Evolutionary conservation across 371 early-diverging fungal genomes (phyloP).

Genomic region (Mortierella sp.): DNA sequence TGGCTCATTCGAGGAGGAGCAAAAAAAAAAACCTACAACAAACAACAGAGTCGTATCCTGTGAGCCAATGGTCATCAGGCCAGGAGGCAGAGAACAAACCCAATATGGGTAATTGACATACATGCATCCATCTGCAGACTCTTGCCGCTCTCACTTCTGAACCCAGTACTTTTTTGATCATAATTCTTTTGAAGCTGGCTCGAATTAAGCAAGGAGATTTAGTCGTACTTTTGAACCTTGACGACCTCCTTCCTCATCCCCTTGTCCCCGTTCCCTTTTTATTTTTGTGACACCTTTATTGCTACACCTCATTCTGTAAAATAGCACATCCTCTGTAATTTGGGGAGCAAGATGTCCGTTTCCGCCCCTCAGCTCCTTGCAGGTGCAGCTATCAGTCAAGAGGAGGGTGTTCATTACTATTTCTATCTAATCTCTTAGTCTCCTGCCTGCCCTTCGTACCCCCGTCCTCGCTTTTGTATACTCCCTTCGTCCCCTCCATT

Average conservation of each 20-base stretch:
- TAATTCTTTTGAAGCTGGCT: neutral
- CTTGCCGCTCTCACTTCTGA: neutral
- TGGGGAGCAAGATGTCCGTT: slow-evolving; percentile 6
- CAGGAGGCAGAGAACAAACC: neutral
- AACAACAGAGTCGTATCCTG: neutral
- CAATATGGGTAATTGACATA: slow-evolving; percentile 2
- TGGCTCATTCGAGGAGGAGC: slow-evolving; percentile 11
- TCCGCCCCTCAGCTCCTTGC: slow-evolving; percentile 24
- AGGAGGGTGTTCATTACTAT: slow-evolving; percentile 7
- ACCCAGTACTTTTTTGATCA: too few species aligned
- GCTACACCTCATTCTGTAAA: slow-evolving; percentile 1
- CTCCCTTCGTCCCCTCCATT: slow-evolving; percentile 2
- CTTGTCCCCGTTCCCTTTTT: slow-evolving; percentile 21
- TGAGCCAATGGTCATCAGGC: slow-evolving; percentile 13
- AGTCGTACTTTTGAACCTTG: neutral
- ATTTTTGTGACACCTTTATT: slow-evolving; percentile 14
- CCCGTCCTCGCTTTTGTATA: neutral
- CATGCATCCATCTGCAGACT: slow-evolving; percentile 11
- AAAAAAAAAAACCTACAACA: neutral
- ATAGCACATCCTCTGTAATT: neutral
- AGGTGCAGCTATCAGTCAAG: neutral
- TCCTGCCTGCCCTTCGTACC: slow-evolving; percentile 11
- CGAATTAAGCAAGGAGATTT: slow-evolving; percentile 23
- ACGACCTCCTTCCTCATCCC: slow-evolving; percentile 21
- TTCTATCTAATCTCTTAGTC: slow-evolving; percentile 3